Percentiles rank a stretch among this genome's conserved stretches.
These are phyloP conservation scores for Echria macrotheca DNA, from an alignment of 495 filamentous ascomycete species.

Conservation along the genomic window DNA sequence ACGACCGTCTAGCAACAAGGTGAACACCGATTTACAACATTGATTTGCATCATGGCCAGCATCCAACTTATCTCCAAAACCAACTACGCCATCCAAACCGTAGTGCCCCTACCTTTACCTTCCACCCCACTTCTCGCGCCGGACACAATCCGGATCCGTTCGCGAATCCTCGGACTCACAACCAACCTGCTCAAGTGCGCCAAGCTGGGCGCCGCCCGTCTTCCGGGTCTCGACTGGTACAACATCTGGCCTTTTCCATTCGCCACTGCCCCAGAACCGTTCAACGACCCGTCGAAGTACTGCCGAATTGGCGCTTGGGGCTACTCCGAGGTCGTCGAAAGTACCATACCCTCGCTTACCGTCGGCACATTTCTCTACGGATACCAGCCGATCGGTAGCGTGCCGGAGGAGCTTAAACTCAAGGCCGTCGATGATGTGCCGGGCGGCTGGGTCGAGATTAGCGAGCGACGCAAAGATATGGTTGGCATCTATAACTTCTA, in stretches of 20 bases:
- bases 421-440: slow-evolving; percentile 21
- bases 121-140: not conserved
- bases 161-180: slow-evolving; percentile 43
- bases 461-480: slow-evolving; percentile 36
- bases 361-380: slow-evolving; percentile 32
- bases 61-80: not conserved
- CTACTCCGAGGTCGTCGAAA: slow-evolving; percentile 46
- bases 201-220: slow-evolving; percentile 29
- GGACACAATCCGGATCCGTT: slow-evolving; percentile 36
- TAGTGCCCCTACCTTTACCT: not conserved
- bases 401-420: slow-evolving; percentile 28
- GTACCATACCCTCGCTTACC: slow-evolving; percentile 29
- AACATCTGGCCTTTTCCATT: slow-evolving; percentile 29
- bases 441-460: slow-evolving; percentile 39
- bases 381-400: slow-evolving; percentile 38
- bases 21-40: too few relatives aligned
- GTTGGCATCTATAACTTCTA: slow-evolving; percentile 53
- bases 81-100: not conserved
- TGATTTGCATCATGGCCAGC: not conserved
- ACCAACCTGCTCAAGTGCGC: slow-evolving; percentile 57
- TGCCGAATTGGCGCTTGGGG: slow-evolving; percentile 55
- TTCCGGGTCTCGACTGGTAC: slow-evolving; percentile 43
- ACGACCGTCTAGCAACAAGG: too few relatives aligned
- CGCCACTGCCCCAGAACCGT: slow-evolving; percentile 43
- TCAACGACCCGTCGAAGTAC: slow-evolving; percentile 43